Percentiles rank a stretch among this genome's conserved stretches.
These are phyloP conservation scores for Entomortierella beljakovae DNA, from an alignment of 192 early-diverging fungal species.

Conservation along the genomic window DNA sequence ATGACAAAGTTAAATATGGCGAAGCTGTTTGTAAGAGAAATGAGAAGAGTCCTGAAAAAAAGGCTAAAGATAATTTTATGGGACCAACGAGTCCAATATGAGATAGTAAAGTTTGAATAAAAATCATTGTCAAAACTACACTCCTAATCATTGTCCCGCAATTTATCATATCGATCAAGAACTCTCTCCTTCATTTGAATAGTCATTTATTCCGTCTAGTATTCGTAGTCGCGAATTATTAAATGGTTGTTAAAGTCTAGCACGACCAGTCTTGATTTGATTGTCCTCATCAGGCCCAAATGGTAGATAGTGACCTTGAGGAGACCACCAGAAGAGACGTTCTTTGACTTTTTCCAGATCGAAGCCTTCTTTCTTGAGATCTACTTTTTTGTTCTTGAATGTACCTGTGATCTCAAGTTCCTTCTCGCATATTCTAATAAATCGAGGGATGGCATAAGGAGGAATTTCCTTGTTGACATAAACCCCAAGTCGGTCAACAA, in stretches of 20 bases:
- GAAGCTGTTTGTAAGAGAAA: conserved; percentile 17
- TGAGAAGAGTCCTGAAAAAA: conserved; percentile 18
- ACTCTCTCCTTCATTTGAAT: no score
- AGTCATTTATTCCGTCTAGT: no score
- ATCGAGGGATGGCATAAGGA: conserved; percentile 73
- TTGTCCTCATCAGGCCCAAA: conserved; percentile 15
- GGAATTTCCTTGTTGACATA: conserved; percentile 58
- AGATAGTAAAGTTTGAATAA: no score
- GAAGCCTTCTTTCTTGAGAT: conserved; percentile 31
- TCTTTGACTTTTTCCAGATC: conserved; percentile 16
- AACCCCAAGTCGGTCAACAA: conserved; percentile 48
- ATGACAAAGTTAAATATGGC: conserved; percentile 13
- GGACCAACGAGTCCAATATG: conserved; percentile 22
- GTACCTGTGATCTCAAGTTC: conserved; percentile 47
- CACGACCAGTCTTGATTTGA: conserved; percentile 10
- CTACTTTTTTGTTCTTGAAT: conserved; percentile 46
- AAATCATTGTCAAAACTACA: no score
- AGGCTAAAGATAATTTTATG: conserved; percentile 14
- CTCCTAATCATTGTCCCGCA: no score
- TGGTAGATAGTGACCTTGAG: conserved; percentile 12
- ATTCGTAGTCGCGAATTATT: no score
- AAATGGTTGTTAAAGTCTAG: conserved; percentile 9
- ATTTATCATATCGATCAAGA: no score
- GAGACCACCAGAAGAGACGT: conserved; percentile 33
- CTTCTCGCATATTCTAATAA: conserved; percentile 63